Evolutionary conservation across 2,329 filamentous ascomycete genomes (phyloP).

Genomic region (Aspergillus bombycis): DNA sequence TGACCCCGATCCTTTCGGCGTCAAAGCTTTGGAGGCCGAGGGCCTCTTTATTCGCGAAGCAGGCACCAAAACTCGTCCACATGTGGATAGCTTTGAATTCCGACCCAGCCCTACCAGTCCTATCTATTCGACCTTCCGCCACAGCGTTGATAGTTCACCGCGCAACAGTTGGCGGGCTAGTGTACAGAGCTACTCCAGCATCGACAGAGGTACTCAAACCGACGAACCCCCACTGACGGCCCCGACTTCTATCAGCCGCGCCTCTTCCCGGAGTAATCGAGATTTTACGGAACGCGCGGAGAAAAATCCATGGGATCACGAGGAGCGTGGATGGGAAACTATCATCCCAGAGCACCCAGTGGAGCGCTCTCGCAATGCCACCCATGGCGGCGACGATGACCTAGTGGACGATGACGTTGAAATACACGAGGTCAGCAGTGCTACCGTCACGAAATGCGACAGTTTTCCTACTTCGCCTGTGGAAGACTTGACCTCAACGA

Average conservation of each 20-base stretch:
- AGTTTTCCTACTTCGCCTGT: slow-evolving; percentile 37
- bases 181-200: slow-evolving; percentile 63
- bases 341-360: slow-evolving; percentile 28
- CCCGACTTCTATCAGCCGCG: slow-evolving; percentile 37
- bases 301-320: slow-evolving; percentile 28
- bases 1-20: slow-evolving; percentile 90
- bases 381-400: slow-evolving; percentile 16
- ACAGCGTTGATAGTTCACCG: slow-evolving; percentile 68
- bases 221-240: slow-evolving; percentile 52
- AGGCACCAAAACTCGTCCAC: slow-evolving; percentile 73
- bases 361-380: slow-evolving; percentile 12
- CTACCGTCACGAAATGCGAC: slow-evolving; percentile 55
- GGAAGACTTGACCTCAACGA: slow-evolving; percentile 55
- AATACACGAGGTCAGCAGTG: slow-evolving; percentile 53
- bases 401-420: slow-evolving; percentile 31
- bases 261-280: slow-evolving; percentile 37
- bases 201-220: slow-evolving; percentile 70
- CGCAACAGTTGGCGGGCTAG: slow-evolving; percentile 69
- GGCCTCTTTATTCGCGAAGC: slow-evolving; percentile 89
- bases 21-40: slow-evolving; percentile 80
- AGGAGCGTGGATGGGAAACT: slow-evolving; percentile 30
- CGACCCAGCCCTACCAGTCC: slow-evolving; percentile 77
- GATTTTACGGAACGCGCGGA: slow-evolving; percentile 23
- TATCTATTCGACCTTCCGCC: slow-evolving; percentile 61
- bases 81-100: slow-evolving; percentile 81